Evolutionary conservation across 306 rosid species (phyloP), one percentile per base, ranked within the genome.

Genomic region (Medicago lupulina): DNA sequence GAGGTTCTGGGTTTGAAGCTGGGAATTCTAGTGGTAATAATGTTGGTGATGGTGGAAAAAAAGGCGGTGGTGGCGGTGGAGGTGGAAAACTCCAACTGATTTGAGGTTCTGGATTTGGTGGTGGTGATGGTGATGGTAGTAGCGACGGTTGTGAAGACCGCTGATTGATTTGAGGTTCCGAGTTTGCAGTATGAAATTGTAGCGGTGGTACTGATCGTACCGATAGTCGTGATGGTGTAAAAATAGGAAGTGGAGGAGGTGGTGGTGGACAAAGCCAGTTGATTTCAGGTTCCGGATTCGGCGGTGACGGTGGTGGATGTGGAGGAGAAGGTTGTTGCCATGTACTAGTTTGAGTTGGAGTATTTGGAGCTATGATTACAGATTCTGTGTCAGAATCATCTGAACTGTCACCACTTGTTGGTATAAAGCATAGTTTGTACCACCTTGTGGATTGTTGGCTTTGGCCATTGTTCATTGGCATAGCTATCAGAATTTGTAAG

Each of bases 381-480:
- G 74, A 69, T 51, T 81, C 77, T 14, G 65, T 41, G 46, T 76
- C 84, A 9, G 84, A 81, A 62, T 75, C 84, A 62, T 81, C 81
- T 61, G 81, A 81, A 70, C 74, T 70, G 16, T 76, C 76, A 47
- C 14, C 5, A 75, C 36, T 62, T 40, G 31, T 31, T 14, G 53
- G 73, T 63, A 51, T 23, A 62, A 70, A 61, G 41, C 84, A 81
- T 40, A 69, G 54, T 8, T 53, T 54, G 44, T 81, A 81, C 81
- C 84, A 81, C 62, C 73, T 75, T 12, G 19, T 51, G 62, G 81
- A 68, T 68, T 49, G 53, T 41, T 25, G 40, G 44, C 62, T 25
- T 41, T 63, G 74, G 44, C 70, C 74, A 70, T 46, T 17, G 64
- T 54, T 76, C 39, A 19, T 14, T 70, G 78, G 69, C 81, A 81